Evolutionary conservation across 2,329 filamentous ascomycete species (phyloP).

Genomic region (Emydomyces testavorans): DNA sequence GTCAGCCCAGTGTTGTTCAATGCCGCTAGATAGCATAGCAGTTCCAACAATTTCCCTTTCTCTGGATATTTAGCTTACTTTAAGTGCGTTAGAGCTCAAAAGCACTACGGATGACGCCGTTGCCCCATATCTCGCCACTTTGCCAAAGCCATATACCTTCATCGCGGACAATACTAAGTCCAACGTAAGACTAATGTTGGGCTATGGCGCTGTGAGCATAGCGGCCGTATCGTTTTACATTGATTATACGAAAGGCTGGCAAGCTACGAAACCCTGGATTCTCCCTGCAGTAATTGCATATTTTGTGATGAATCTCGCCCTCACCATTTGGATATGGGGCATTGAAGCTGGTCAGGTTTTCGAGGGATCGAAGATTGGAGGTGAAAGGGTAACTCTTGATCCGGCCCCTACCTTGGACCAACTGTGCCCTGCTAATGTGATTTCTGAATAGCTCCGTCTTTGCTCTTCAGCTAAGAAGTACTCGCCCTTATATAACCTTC

Average conservation of each 20-base stretch:
- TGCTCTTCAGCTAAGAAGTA: slow-evolving; percentile 64
- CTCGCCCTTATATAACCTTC: slow-evolving; percentile 67
- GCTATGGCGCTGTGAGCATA: slow-evolving; percentile 69
- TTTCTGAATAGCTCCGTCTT: slow-evolving; percentile 53
- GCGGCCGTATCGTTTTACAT: slow-evolving; percentile 76
- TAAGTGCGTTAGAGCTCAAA: slow-evolving; percentile 63
- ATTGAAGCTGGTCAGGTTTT: slow-evolving; percentile 78
- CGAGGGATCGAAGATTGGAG: slow-evolving; percentile 57
- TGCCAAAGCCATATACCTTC: slow-evolving; percentile 54
- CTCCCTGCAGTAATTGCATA: slow-evolving; percentile 68
- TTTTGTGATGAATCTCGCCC: slow-evolving; percentile 60
- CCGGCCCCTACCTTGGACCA: background rate
- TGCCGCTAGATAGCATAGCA: background rate
- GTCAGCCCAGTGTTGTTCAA: background rate
- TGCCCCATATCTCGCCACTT: slow-evolving; percentile 79
- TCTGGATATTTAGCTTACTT: slow-evolving; percentile 4
- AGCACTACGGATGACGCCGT: slow-evolving; percentile 94
- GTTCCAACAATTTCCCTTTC: slow-evolving; percentile 1
- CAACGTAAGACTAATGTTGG: slow-evolving; percentile 71
- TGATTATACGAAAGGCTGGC: slow-evolving; percentile 87
- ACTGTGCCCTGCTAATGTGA: background rate
- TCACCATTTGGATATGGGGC: slow-evolving; percentile 74
- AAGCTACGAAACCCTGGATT: slow-evolving; percentile 70
- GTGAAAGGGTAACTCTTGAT: slow-evolving; percentile 43
- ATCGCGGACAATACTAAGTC: slow-evolving; percentile 66